phyloP scores from a whole-genome alignment of 495 filamentous ascomycete species.

The Penicillium silybi region DNA sequence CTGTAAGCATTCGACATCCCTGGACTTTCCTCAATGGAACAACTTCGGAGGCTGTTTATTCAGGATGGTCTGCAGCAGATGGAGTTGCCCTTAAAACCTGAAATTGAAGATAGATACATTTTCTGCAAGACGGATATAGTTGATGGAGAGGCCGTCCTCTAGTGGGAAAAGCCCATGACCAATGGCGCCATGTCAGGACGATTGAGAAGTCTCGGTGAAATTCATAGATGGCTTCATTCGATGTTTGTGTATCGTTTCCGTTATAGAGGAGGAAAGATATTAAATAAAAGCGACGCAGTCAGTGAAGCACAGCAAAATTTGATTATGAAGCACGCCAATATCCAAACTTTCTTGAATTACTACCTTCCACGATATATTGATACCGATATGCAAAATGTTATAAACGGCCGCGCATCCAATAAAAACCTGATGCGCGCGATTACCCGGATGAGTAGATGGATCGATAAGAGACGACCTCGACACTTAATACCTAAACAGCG shows the following conservation, averaged over 20 bases:
- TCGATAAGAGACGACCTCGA: constrained; percentile 30
- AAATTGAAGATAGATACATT: too few species aligned
- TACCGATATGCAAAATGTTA: constrained; percentile 29
- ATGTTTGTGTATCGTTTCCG: too few species aligned
- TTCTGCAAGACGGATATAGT: too few species aligned
- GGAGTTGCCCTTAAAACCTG: constrained; percentile 13
- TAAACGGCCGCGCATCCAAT: constrained; percentile 26
- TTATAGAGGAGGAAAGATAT: too few species aligned
- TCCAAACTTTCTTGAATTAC: constrained; percentile 32
- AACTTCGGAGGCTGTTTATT: constrained; percentile 17
- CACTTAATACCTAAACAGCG: neutral
- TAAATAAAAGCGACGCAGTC: too few species aligned
- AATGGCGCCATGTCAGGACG: too few species aligned
- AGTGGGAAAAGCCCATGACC: too few species aligned
- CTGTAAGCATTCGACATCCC: constrained; percentile 18
- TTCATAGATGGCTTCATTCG: too few species aligned
- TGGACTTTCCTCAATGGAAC: constrained; percentile 18
- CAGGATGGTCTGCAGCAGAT: constrained; percentile 19
- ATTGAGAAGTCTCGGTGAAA: too few species aligned
- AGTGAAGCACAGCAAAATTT: constrained; percentile 39
- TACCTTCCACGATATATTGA: constrained; percentile 31
- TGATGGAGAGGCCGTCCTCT: too few species aligned
- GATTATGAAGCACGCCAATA: constrained; percentile 32
- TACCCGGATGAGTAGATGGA: constrained; percentile 34
- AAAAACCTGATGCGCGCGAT: constrained; percentile 25